Base-by-base conservation (phyloP, 176 grass and related monocot genomes). In the Cenchrus americanus region DNA sequence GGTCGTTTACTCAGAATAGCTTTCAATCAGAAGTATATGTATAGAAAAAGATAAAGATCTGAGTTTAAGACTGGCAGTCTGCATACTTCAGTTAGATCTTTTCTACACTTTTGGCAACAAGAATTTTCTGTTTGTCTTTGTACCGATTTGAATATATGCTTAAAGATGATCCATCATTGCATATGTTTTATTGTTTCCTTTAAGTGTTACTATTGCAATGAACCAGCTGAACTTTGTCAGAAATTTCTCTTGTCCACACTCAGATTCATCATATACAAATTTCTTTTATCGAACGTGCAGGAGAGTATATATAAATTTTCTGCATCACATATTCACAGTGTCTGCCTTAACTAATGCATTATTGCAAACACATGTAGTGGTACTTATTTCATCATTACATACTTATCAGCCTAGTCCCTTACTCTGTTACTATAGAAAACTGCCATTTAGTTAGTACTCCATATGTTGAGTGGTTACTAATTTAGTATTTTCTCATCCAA, bases 401-500 rank as follows among this genome's bases (percentile, higher is more conserved):
- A 34, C 26, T 74, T 37, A 37, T 37, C 34, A 37, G 34, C 34
- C 34, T 37, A 37, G 2, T 3, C 34, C 34, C 34, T 37, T 37
- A 37, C 34, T 37, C 34, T 37, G 34, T 21, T 1, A 57, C 4
- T n/a, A 55, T n/a, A 57, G 18, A 54, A 32, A 73, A 13, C 27
- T 21, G 17, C 5, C 24, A 18, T 57, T 75, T 75, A 58, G 10
- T 75, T 17, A 34, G 30, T 1, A 30, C 27, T 30, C 27, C 27
- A 2, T 19, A 52, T 73, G 53, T 24, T 71, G 69, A 73, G 46
- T 51, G 14, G 70, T 37, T 37, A 37, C 18, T 34, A 34, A 4
- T 4, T 37, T 37, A 37, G 34, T 74, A 74, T 75, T 75, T 57
- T 41, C 17, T 74, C 9, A 17, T 55, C 27, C 72, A 75, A 75